A percentile compares a stretch with the other conserved stretches of the same genome.
Evolutionary conservation across 768 basidiomycete species (phyloP).

Genomic region (Ramaria rubella): DNA sequence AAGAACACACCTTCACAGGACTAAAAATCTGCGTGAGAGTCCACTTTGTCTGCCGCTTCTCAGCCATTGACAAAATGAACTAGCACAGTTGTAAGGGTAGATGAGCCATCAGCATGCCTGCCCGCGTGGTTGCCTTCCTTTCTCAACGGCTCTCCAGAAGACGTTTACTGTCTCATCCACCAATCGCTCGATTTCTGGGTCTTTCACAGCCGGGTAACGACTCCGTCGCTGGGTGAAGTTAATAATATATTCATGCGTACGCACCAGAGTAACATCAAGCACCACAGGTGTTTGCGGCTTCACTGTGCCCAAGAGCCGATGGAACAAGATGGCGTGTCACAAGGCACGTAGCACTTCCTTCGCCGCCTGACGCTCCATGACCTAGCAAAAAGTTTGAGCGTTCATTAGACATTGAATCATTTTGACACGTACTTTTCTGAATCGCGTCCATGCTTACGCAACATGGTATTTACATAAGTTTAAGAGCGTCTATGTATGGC

Average conservation of each 20-base stretch:
- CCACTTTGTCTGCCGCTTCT: constrained; percentile 74
- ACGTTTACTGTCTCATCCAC: constrained; percentile 69
- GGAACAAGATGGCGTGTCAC: constrained; percentile 79
- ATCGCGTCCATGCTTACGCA: no score
- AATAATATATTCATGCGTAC: constrained; percentile 16
- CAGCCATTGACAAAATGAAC: constrained; percentile 75
- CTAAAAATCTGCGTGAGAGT: constrained; percentile 22
- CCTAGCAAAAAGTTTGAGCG: no score
- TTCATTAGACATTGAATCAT: no score
- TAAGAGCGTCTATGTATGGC: no score
- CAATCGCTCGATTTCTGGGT: constrained; percentile 62
- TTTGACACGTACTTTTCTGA: no score
- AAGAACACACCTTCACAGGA: background rate
- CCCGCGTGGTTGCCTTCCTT: constrained; percentile 53
- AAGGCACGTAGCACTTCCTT: constrained; percentile 71
- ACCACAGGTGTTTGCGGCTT: constrained; percentile 74
- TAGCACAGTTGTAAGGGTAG: constrained; percentile 20
- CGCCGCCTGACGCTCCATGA: constrained; percentile 64
- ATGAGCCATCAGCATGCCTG: constrained; percentile 40
- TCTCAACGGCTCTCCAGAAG: constrained; percentile 74
- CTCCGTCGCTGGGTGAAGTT: background rate
- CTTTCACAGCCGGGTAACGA: constrained; percentile 78
- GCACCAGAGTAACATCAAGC: constrained; percentile 77
- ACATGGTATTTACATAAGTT: no score
- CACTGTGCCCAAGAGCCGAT: constrained; percentile 73